Evolutionary conservation across 306 rosid genomes (phyloP).

Genomic region (Corylus heterophylla): DNA sequence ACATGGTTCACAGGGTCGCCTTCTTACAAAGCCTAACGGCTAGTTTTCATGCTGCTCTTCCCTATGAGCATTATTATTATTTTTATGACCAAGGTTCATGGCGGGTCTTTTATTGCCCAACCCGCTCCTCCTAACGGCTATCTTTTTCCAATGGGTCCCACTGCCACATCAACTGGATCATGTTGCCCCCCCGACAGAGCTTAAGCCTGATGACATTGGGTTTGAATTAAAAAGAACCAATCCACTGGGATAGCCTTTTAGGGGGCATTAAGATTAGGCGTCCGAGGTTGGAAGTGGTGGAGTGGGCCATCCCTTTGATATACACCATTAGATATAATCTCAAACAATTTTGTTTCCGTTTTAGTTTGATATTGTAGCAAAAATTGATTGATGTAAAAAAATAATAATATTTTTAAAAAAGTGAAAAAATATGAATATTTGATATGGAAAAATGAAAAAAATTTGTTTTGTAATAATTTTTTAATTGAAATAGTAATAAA

Average conservation of each 20-base stretch:
- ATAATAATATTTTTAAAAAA: too few species aligned
- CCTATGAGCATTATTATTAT: background rate
- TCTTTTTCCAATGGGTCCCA: slow-evolving; percentile 41
- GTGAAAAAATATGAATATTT: too few species aligned
- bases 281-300: slow-evolving; percentile 5
- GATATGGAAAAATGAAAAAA: too few species aligned
- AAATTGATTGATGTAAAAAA: too few species aligned
- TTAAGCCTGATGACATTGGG: background rate
- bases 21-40: slow-evolving; percentile 66
- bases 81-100: slow-evolving; percentile 20
- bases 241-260: background rate
- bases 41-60: slow-evolving; percentile 39
- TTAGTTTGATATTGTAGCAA: too few species aligned
- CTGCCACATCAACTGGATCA: background rate
- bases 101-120: slow-evolving; percentile 40
- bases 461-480: too few species aligned
- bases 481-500: too few species aligned
- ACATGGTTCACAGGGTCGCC: slow-evolving; percentile 34
- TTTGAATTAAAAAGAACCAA: background rate
- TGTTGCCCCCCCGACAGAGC: background rate
- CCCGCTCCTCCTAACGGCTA: slow-evolving; percentile 65
- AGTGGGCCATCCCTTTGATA: background rate
- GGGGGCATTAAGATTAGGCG: background rate
- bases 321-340: background rate
- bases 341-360: too few species aligned